Conservation (phyloP, 257 asterid genomes). For the Leptodermis oblonga region DNA sequence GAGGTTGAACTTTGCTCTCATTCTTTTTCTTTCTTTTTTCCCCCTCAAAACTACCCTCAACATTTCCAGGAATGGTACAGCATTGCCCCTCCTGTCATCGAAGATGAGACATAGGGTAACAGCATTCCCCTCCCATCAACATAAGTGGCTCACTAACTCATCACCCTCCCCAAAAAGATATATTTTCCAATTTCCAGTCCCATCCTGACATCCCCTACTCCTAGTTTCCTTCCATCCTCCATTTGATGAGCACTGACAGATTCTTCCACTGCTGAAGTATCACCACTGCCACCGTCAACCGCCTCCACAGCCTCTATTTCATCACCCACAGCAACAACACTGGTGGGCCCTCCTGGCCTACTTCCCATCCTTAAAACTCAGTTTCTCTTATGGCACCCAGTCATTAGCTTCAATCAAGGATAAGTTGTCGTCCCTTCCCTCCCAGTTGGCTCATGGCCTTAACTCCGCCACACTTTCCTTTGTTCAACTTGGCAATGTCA, state of each 20-base stretch:
- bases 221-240: not conserved
- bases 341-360: slow-evolving; percentile 33
- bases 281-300: slow-evolving; percentile 11
- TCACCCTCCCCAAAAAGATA: not conserved
- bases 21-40: no score
- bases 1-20: no score
- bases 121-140: no score
- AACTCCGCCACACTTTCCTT: slow-evolving; percentile 36
- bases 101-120: no score
- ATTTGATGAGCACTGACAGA: slow-evolving; percentile 16
- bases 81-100: no score
- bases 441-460: slow-evolving; percentile 40
- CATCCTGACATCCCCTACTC: no score
- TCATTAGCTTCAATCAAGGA: slow-evolving; percentile 61
- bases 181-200: no score
- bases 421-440: slow-evolving; percentile 46
- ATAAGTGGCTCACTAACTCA: not conserved
- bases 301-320: slow-evolving; percentile 20
- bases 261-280: slow-evolving; percentile 13
- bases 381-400: slow-evolving; percentile 65
- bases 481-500: slow-evolving; percentile 49
- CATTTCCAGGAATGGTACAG: no score
- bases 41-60: no score
- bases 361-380: slow-evolving; percentile 71
- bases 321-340: not conserved